Evolutionary conservation across 106 monocot genomes (phyloP), one percentile per base, ranked within the genome.

Genomic region (Amphibolis antarctica): DNA sequence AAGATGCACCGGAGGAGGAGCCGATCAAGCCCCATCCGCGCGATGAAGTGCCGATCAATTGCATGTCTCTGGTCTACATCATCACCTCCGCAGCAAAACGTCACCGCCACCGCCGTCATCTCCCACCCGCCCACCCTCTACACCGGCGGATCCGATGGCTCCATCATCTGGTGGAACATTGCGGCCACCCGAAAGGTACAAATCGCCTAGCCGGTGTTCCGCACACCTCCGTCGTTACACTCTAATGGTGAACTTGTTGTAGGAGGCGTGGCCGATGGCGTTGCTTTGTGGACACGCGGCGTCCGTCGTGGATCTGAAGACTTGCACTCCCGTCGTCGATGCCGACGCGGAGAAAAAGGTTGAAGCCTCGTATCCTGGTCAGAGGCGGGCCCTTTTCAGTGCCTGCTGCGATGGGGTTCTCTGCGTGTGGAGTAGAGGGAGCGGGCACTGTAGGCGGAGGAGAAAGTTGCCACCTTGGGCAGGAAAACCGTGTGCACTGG

Each of bases 61-160:
- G 87, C 84, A 1, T 78, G 76, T 58, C 65, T 92, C 7, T 92
- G 84, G 84, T 72, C 88, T 12, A 44, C 71, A 15, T 59, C 49
- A 9, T 54, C 87, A 11, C 76, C 75, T 30, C 87, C 83, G 10
- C 68, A 76, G 14, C 92, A 88, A 67, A 76, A 57, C 29, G 52
- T 79, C 60, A 80, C 82, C 14, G 68, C 87, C 42, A 62, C 59
- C 55, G 68, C 75, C 43, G 46, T 70, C 62, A 29, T 72, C 28
- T 23, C 67, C 26, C 17, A 64, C 7, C 69, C 72, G 29, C 50
- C 79, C 27, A 23, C 76, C 49, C 81, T 92, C 77, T 92, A 66
- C 84, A 88, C 92, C 57, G 87, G 84, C 28, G 79, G 77, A 53
- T 79, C 84, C 47, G 79, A 92, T 68, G 92, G 92, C 55, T 72